A percentile compares a stretch with the other conserved stretches of the same genome.
Evolutionary conservation across 1,139 yeast genomes (phyloP).

Genomic region (Hyphopichia khmerensis): DNA sequence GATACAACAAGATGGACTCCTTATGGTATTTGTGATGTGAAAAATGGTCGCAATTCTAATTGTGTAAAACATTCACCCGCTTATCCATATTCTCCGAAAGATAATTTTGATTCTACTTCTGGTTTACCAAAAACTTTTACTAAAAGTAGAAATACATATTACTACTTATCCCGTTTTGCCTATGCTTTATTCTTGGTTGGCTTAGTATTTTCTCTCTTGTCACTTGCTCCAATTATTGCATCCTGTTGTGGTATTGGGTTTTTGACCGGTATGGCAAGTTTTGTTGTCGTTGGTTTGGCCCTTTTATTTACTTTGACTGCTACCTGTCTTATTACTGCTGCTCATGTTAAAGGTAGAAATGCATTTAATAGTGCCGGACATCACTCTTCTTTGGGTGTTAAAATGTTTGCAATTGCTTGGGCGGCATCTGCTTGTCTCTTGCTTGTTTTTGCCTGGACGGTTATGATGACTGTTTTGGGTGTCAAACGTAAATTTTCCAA

Average conservation of each 20-base stretch:
- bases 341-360: slow-evolving; percentile 59
- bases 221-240: slow-evolving; percentile 38
- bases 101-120: slow-evolving; percentile 46
- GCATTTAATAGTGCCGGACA: slow-evolving; percentile 50
- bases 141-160: slow-evolving; percentile 48
- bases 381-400: slow-evolving; percentile 53
- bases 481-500: not conserved
- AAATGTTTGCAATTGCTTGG: slow-evolving; percentile 67
- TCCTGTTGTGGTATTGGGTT: slow-evolving; percentile 18
- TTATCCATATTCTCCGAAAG: slow-evolving; percentile 64
- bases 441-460: slow-evolving; percentile 15
- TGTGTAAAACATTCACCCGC: slow-evolving; percentile 56
- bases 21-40: slow-evolving; percentile 59
- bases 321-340: slow-evolving; percentile 64
- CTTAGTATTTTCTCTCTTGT: slow-evolving; percentile 52
- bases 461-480: slow-evolving; percentile 6
- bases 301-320: slow-evolving; percentile 55
- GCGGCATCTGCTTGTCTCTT: slow-evolving; percentile 50
- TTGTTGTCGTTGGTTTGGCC: slow-evolving; percentile 31
- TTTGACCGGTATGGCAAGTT: slow-evolving; percentile 24
- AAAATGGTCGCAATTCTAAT: slow-evolving; percentile 32
- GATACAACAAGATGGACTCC: slow-evolving; percentile 66
- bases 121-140: slow-evolving; percentile 52
- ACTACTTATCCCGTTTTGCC: slow-evolving; percentile 63
- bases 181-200: slow-evolving; percentile 68